phyloP scores from a whole-genome alignment of 2,329 filamentous ascomycete species.

The Aspergillus caelatus region DNA sequence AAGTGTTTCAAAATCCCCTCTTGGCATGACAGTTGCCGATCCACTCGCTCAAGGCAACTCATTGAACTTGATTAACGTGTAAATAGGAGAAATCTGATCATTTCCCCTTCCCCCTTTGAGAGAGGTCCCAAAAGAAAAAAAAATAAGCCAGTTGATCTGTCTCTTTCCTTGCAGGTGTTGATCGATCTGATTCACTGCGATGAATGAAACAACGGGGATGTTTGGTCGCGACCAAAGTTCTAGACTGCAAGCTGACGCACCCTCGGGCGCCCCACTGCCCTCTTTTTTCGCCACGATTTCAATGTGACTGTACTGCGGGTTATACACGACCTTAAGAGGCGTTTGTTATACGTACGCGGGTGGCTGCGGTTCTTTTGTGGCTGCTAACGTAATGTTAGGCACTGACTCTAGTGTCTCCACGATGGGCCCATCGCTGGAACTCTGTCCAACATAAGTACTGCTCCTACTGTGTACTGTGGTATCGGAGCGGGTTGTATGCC shows the following conservation, averaged over 20 bases:
- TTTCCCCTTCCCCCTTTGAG: not conserved
- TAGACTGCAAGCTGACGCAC: constrained; percentile 1
- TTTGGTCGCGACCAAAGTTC: not conserved
- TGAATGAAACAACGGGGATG: not conserved
- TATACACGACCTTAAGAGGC: not conserved
- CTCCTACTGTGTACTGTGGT: not conserved
- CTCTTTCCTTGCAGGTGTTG: not conserved
- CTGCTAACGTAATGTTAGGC: not conserved
- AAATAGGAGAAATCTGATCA: not conserved
- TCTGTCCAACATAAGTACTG: constrained; percentile 21
- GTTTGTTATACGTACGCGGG: not conserved
- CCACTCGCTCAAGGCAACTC: not conserved
- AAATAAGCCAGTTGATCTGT: not conserved
- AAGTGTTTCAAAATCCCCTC: not conserved
- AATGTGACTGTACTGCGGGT: not conserved
- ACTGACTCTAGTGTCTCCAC: not conserved
- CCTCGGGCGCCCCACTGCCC: not conserved
- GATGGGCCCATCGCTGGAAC: not conserved
- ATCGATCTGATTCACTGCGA: not conserved
- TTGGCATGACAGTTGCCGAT: not conserved
- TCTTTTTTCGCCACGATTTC: not conserved
- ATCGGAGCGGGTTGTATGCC: not conserved
- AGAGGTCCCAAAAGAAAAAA: no score
- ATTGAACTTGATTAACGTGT: not conserved
- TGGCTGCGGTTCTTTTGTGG: not conserved